Evolutionary conservation across 1,139 yeast species (phyloP).

Genomic region (Kodamaea sp.): DNA sequence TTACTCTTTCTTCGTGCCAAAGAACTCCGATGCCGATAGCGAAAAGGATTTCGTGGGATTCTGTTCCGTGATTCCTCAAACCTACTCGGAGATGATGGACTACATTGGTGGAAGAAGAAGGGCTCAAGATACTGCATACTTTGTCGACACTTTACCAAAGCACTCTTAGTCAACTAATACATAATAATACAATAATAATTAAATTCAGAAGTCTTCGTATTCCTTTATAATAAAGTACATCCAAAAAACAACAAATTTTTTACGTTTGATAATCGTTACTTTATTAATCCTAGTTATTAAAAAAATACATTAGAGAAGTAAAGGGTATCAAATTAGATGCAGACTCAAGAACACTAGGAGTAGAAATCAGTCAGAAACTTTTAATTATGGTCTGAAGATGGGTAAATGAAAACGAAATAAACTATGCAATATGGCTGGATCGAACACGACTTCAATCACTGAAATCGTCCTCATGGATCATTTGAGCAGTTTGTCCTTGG

Average conservation of each 20-base stretch:
- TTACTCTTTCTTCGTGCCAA: constrained; percentile 83
- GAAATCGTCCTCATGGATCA: constrained; percentile 36
- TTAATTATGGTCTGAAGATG: constrained; percentile 1
- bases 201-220: too few relatives aligned
- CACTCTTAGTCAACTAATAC: background rate
- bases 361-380: constrained; percentile 4
- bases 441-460: constrained; percentile 24
- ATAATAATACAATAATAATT: background rate
- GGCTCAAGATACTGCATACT: constrained; percentile 78
- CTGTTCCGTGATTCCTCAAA: constrained; percentile 78
- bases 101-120: constrained; percentile 88
- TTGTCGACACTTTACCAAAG: constrained; percentile 47
- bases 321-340: constrained; percentile 9
- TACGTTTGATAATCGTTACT: background rate
- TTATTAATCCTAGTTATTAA: constrained; percentile 2
- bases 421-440: constrained; percentile 7
- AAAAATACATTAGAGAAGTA: constrained; percentile 9
- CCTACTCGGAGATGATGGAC: constrained; percentile 90
- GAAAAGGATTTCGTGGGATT: constrained; percentile 50
- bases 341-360: constrained; percentile 1
- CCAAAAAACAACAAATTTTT: too few relatives aligned
- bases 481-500: constrained; percentile 37
- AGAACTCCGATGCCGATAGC: constrained; percentile 35
- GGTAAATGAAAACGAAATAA: constrained; percentile 2
- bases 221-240: too few relatives aligned